Percentiles rank a stretch among this genome's conserved stretches.
phyloP scores from a whole-genome alignment of 2,329 filamentous ascomycete genomes.

The Diaporthe citriasiana region DNA sequence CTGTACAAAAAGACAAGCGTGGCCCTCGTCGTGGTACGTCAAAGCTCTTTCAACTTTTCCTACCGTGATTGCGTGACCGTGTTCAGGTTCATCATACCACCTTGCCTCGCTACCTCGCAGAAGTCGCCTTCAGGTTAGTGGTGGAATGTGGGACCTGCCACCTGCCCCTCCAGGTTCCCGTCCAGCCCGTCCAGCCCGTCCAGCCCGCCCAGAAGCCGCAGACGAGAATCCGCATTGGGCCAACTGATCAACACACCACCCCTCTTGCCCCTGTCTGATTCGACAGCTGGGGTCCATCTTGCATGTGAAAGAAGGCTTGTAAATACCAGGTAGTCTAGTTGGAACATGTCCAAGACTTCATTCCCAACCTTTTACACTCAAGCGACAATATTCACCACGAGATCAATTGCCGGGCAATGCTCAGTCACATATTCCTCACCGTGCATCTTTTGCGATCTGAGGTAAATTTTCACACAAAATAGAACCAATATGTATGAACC shows the following conservation, averaged over 20 bases:
- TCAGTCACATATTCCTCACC: background rate
- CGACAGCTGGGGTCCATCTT: background rate
- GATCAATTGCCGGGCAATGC: background rate
- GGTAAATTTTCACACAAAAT: background rate
- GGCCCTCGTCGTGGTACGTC: background rate
- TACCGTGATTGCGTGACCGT: conserved; percentile 16
- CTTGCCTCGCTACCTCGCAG: background rate
- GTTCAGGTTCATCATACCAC: conserved; percentile 12
- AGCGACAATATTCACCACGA: background rate
- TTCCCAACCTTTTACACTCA: background rate
- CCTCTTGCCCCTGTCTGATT: background rate
- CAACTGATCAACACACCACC: conserved; percentile 10
- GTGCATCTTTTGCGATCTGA: background rate
- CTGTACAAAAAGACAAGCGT: background rate
- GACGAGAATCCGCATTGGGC: background rate
- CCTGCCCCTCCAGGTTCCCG: conserved; percentile 12
- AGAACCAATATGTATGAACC: too few species aligned
- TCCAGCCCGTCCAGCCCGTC: background rate
- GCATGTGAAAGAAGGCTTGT: background rate
- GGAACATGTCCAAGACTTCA: background rate
- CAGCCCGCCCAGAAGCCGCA: background rate
- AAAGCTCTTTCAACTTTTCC: conserved; percentile 18
- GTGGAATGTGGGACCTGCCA: conserved; percentile 5
- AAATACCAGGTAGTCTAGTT: background rate
- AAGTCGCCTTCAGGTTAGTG: background rate